These are phyloP conservation scores for Gossypium lobatum DNA, from an alignment of 441 rosid genomes.

Conservation along the genomic window DNA sequence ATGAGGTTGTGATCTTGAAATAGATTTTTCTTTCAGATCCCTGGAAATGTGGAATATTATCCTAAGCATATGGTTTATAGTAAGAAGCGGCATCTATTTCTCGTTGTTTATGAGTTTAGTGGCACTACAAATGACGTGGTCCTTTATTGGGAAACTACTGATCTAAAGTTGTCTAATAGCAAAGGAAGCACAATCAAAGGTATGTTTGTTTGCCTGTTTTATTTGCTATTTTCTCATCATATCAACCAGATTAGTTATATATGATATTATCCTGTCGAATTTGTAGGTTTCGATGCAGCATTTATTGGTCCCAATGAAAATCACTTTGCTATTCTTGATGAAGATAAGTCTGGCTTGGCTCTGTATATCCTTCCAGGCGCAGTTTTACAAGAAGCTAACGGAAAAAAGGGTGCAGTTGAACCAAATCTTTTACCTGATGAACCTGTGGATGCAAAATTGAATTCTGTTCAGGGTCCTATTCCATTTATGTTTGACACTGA, in stretches of 20 bases:
- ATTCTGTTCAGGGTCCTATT: slow-evolving; percentile 72
- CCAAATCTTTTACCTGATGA: slow-evolving; percentile 27
- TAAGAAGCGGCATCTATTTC: slow-evolving; percentile 72
- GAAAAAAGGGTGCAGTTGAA: slow-evolving; percentile 59
- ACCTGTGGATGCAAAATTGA: slow-evolving; percentile 48
- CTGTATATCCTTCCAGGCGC: slow-evolving; percentile 75
- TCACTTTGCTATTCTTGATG: slow-evolving; percentile 91
- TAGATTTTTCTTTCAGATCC: slow-evolving; percentile 56
- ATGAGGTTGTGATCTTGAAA: slow-evolving; percentile 6
- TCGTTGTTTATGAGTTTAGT: slow-evolving; percentile 83
- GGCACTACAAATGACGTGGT: slow-evolving; percentile 82
- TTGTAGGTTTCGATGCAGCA: slow-evolving; percentile 90
- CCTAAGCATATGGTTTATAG: slow-evolving; percentile 71
- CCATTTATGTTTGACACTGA: slow-evolving; percentile 91
- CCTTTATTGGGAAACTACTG: slow-evolving; percentile 89
- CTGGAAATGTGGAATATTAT: slow-evolving; percentile 76
- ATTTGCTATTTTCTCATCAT: slow-evolving; percentile 10
- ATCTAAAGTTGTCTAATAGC: slow-evolving; percentile 55
- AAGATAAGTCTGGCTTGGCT: slow-evolving; percentile 82
- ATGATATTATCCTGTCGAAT: slow-evolving; percentile 12
- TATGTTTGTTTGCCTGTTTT: slow-evolving; percentile 22
- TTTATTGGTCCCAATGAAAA: slow-evolving; percentile 79
- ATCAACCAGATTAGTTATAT: slow-evolving; percentile 15
- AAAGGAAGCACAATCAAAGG: slow-evolving; percentile 85
- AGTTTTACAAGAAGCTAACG: slow-evolving; percentile 55